These are phyloP conservation scores for Neonectria faginata DNA, from an alignment of 2,329 filamentous ascomycete genomes.

Conservation along the genomic window DNA sequence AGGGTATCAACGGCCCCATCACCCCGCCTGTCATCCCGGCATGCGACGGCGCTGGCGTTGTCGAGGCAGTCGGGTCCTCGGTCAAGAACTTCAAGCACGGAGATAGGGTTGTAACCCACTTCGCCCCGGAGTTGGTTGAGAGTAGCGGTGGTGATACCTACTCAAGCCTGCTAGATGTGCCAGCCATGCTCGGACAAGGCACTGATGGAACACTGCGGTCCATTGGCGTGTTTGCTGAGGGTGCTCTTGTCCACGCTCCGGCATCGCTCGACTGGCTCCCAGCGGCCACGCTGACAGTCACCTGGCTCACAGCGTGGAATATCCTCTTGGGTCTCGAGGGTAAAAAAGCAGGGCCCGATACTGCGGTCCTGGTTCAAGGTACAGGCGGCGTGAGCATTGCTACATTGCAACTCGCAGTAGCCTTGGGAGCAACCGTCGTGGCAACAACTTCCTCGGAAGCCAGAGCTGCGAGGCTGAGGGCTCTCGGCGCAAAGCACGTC, in stretches of 20 bases:
- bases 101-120: slow-evolving; percentile 67
- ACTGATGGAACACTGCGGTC: slow-evolving; percentile 69
- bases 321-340: slow-evolving; percentile 60
- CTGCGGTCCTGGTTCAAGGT: slow-evolving; percentile 54
- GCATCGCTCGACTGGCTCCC: slow-evolving; percentile 51
- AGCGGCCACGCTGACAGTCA: slow-evolving; percentile 61
- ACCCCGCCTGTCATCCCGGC: slow-evolving; percentile 46
- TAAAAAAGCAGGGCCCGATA: slow-evolving; percentile 51
- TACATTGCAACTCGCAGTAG: slow-evolving; percentile 57
- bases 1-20: slow-evolving; percentile 42
- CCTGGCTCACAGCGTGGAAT: slow-evolving; percentile 64
- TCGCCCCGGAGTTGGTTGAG: slow-evolving; percentile 42
- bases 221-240: slow-evolving; percentile 68
- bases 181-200: slow-evolving; percentile 66
- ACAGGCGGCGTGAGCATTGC: slow-evolving; percentile 55
- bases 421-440: slow-evolving; percentile 65
- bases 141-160: slow-evolving; percentile 40
- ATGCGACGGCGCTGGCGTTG: slow-evolving; percentile 57
- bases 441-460: slow-evolving; percentile 68
- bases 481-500: slow-evolving; percentile 67
- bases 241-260: slow-evolving; percentile 66
- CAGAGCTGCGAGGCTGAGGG: slow-evolving; percentile 64
- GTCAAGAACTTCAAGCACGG: slow-evolving; percentile 61
- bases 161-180: slow-evolving; percentile 43
- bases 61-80: slow-evolving; percentile 63